Conservation (phyloP, 2,329 filamentous ascomycete species). For the Metarhizium album region DNA sequence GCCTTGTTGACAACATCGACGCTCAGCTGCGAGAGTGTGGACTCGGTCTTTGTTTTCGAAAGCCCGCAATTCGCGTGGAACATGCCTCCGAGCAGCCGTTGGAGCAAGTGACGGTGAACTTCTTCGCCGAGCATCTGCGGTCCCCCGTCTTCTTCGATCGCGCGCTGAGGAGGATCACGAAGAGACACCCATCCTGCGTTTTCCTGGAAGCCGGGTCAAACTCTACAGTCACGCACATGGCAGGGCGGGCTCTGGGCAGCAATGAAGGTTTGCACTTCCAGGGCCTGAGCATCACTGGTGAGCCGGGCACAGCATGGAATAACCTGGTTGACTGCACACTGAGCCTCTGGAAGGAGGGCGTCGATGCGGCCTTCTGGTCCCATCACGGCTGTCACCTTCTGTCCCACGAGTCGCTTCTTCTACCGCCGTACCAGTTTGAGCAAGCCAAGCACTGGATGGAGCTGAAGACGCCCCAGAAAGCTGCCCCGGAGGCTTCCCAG, state of each 20-base stretch:
- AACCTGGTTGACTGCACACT: slow-evolving; percentile 16
- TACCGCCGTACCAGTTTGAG: slow-evolving; percentile 35
- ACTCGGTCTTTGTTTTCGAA: slow-evolving; percentile 1
- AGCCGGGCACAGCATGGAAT: not conserved
- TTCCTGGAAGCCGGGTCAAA: slow-evolving; percentile 29
- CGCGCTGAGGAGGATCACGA: slow-evolving; percentile 27
- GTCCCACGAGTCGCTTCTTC: slow-evolving; percentile 12
- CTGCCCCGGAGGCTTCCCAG: not conserved
- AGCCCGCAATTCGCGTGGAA: slow-evolving; percentile 6
- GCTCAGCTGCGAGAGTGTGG: slow-evolving; percentile 16
- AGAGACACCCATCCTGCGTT: slow-evolving; percentile 20
- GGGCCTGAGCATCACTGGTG: slow-evolving; percentile 1
- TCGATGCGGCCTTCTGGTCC: slow-evolving; percentile 26
- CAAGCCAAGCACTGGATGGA: slow-evolving; percentile 28
- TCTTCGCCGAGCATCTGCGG: slow-evolving; percentile 27
- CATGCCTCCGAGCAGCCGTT: not conserved
- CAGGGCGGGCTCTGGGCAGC: slow-evolving; percentile 13
- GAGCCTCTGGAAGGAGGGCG: slow-evolving; percentile 29
- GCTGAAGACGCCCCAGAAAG: slow-evolving; percentile 11
- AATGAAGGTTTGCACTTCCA: not conserved
- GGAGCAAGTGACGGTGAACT: not conserved
- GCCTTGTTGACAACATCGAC: slow-evolving; percentile 26
- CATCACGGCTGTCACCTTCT: slow-evolving; percentile 18
- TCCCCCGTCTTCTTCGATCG: slow-evolving; percentile 33
- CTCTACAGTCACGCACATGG: slow-evolving; percentile 25